Evolutionary conservation across 225 moss, liverwort and hornwort species (phyloP).

Genomic region (Anthoceros angustus): DNA sequence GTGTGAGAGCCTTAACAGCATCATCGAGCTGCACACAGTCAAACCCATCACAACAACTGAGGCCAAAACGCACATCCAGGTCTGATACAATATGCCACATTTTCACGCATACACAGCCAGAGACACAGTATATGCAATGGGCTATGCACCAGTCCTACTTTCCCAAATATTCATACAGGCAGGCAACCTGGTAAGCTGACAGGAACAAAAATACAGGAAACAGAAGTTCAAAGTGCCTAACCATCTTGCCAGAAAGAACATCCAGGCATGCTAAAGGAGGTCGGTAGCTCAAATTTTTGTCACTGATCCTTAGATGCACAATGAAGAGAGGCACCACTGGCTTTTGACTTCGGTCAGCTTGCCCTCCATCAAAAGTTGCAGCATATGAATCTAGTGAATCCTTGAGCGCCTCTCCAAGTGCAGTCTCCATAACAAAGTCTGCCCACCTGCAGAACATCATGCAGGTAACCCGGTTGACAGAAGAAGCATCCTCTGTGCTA

Average conservation of each 20-base stretch:
- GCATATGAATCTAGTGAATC: constrained; percentile 26
- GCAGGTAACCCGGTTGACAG: not conserved
- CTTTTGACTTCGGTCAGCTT: constrained; percentile 4
- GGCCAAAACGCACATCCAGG: constrained; percentile 4
- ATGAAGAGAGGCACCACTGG: constrained; percentile 18
- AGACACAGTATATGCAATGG: not conserved
- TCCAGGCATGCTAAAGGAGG: constrained; percentile 30
- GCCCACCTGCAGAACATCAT: constrained; percentile 24
- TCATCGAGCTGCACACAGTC: constrained; percentile 28
- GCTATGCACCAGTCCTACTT: too few relatives aligned
- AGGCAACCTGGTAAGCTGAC: too few relatives aligned
- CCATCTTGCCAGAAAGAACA: constrained; percentile 30
- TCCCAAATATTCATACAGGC: too few relatives aligned
- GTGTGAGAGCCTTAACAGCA: constrained; percentile 24
- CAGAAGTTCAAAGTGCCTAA: not conserved
- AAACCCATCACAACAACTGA: constrained; percentile 4
- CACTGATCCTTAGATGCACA: constrained; percentile 19
- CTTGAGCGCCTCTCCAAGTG: constrained; percentile 25
- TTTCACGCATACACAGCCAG: not conserved
- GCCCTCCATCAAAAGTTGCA: constrained; percentile 20
- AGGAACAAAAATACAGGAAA: too few relatives aligned
- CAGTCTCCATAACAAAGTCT: constrained; percentile 29
- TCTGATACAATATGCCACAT: not conserved
- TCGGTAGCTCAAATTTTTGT: constrained; percentile 17
- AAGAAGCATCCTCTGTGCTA: too few relatives aligned